Conservation (phyloP, 495 filamentous ascomycete species). For the Podospora australis region DNA sequence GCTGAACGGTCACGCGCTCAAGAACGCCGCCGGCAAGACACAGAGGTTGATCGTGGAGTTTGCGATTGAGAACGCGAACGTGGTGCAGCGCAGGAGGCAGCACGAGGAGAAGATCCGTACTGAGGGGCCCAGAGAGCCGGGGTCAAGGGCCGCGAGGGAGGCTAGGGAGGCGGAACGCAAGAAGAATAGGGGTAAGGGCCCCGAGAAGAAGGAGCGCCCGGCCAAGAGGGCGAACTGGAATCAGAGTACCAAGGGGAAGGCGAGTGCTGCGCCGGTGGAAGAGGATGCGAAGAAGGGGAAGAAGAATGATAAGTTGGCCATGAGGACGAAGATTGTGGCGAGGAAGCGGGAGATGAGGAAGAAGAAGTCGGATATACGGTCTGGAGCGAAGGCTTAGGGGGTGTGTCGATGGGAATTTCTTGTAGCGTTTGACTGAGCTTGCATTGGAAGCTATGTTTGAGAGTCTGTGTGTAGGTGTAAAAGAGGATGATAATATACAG, state of each 20-base stretch:
- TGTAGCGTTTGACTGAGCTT: too few species aligned
- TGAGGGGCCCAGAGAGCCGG: slow-evolving; percentile 23
- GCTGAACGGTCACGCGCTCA: slow-evolving; percentile 77
- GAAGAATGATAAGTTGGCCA: slow-evolving; percentile 27
- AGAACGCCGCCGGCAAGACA: slow-evolving; percentile 42
- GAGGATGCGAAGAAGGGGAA: slow-evolving; percentile 13
- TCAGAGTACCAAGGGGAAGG: slow-evolving; percentile 5
- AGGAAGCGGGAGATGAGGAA: slow-evolving; percentile 43
- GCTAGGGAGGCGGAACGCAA: neutral
- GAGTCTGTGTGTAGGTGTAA: too few species aligned
- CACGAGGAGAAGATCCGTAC: slow-evolving; percentile 59
- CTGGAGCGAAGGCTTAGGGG: too few species aligned
- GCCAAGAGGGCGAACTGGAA: slow-evolving; percentile 6
- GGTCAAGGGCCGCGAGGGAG: neutral
- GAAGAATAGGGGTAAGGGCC: neutral
- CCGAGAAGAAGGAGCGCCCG: slow-evolving; percentile 1
- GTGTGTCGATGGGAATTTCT: too few species aligned
- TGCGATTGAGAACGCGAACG: slow-evolving; percentile 96
- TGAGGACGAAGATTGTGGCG: slow-evolving; percentile 43
- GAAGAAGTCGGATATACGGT: slow-evolving; percentile 46
- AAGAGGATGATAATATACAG: too few species aligned
- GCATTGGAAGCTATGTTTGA: too few species aligned
- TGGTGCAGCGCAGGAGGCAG: slow-evolving; percentile 71
- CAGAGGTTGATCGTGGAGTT: slow-evolving; percentile 86
- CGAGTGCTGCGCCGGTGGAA: slow-evolving; percentile 4